Evolutionary conservation across 1,284 basidiomycete species (phyloP), one percentile per base, ranked within the genome.

Genomic region (Grifola frondosa): DNA sequence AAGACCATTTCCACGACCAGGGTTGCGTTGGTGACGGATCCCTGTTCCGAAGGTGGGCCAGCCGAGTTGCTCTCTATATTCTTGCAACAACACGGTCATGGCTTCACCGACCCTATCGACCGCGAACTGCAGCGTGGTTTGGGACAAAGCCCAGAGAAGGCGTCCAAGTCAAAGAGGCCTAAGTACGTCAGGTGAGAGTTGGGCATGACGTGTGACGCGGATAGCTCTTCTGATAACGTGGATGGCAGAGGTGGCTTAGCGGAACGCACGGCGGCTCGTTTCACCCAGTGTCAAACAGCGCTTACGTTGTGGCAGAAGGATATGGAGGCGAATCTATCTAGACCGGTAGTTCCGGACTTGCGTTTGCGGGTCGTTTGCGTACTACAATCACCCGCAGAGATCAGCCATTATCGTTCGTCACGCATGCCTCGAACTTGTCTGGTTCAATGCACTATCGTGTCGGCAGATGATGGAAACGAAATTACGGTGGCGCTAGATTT

Each of bases 221-320:
- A 31, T 38, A 32, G 11, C 33, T 42, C 15, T 22, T n/a, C 11
- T 40, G 30, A 35, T 22, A 20, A 11, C 11, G 12, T n/a, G 11
- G 13, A 39, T 13, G 31, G 22, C 41, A 77, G 78, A 22, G 74
- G 73, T 12, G 77, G 78, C 1, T 50, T 81, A 6, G 79, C 78
- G 0, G 72, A 73, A 33, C 67, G 67, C 8, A 70, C 75, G 1
- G 64, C 68, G 13, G 59, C 66, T 10, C 54, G 65, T 24, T 68
- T 76, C 28, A 56, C 66, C 13, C 68, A 67, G 15, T 54, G 63
- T 11, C 65, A 65, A 13, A 77, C 74, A 1, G 63, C 69, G 11
- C 63, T 74, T 23, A 50, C 65, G 10, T 62, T 81, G 2, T 81
- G 79, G 79, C 65, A 68, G 39, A 70, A 70, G 36, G 73, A 76